phyloP scores from a whole-genome alignment of 805 yeast genomes.

The Cyberlindnera bimundalis region DNA sequence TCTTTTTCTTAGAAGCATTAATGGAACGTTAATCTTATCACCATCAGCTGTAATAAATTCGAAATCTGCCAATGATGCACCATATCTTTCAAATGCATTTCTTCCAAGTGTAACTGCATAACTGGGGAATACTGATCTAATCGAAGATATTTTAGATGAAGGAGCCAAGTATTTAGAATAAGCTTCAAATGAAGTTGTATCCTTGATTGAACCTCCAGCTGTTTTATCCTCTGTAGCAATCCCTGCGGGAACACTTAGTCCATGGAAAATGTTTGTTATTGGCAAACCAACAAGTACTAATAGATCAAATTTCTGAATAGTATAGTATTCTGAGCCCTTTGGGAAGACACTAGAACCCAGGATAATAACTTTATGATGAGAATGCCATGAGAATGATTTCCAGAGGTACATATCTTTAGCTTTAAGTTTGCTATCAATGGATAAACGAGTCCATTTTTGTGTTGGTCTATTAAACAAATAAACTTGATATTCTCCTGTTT shows the following conservation, averaged over 20 bases:
- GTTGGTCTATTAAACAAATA: slow-evolving; percentile 51
- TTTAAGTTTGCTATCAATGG: slow-evolving; percentile 44
- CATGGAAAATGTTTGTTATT: slow-evolving; percentile 42
- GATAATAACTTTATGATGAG: slow-evolving; percentile 68
- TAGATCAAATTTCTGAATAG: slow-evolving; percentile 41
- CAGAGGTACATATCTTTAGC: slow-evolving; percentile 51
- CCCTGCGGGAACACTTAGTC: background rate
- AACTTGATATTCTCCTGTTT: slow-evolving; percentile 41
- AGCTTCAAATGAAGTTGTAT: slow-evolving; percentile 47
- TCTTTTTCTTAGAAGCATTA: slow-evolving; percentile 58
- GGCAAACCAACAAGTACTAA: slow-evolving; percentile 53
- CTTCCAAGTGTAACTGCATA: slow-evolving; percentile 76
- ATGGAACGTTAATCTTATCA: slow-evolving; percentile 59
- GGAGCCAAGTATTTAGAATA: slow-evolving; percentile 78
- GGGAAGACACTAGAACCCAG: slow-evolving; percentile 42
- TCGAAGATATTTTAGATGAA: slow-evolving; percentile 59
- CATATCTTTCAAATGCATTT: slow-evolving; percentile 66
- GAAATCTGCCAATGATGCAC: slow-evolving; percentile 62
- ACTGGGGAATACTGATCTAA: slow-evolving; percentile 69
- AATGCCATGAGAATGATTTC: slow-evolving; percentile 71
- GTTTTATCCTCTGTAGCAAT: background rate
- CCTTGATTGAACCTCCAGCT: slow-evolving; percentile 9
- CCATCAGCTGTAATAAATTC: slow-evolving; percentile 72
- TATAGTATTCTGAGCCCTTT: slow-evolving; percentile 26
- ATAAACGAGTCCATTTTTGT: slow-evolving; percentile 62